Base-by-base conservation (phyloP, 1,284 basidiomycete genomes). In the Pisolithus thermaeus region DNA sequence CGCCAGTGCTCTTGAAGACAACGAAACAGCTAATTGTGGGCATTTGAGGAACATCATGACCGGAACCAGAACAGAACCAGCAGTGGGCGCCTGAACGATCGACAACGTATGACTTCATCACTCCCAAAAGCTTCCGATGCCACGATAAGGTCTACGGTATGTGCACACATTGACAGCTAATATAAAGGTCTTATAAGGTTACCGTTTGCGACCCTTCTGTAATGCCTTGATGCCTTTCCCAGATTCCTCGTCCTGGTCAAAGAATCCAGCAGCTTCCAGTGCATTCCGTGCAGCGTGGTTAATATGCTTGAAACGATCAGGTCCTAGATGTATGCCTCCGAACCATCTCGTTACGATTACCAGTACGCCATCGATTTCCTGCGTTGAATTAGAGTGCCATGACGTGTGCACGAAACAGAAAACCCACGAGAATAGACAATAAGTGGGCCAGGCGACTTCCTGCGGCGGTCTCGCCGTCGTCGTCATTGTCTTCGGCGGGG, bases 231-330 rank as follows among this genome's bases (percentile, higher is more conserved):
- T 55, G 37, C 56, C 56, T 23, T 61, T 46, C 40, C 38, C 42
- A 16, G 48, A 8, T 8, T 54, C 51, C 4, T 57, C 63, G 35
- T 20, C 52, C 36, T 58, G 64, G 28, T 88, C 84, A 25, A 92
- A 68, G 63, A 92, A 89, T 0, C 88, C 89, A n/a, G 87, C 92
- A 0, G 82, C 55, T 47, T 93, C 88, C 11, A 95, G 73, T 0
- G 92, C 92, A 61, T 90, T 90, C 22, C 92, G 75, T 7, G 92
- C 92, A 3, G 88, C 90, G 64, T 93, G 89, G 61, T 91, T 93
- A 63, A 94, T 94, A 58, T 92, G 88, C 66, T 94, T 95, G 75
- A 95, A 96, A 25, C 93, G 77, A 66, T 95, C 92, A 0, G 92
- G 82, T 1, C 92, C 90, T 1, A 95, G 74, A 56, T 87, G 85